phyloP scores from a whole-genome alignment of 106 monocot species.

The Dendrobium officinale region DNA sequence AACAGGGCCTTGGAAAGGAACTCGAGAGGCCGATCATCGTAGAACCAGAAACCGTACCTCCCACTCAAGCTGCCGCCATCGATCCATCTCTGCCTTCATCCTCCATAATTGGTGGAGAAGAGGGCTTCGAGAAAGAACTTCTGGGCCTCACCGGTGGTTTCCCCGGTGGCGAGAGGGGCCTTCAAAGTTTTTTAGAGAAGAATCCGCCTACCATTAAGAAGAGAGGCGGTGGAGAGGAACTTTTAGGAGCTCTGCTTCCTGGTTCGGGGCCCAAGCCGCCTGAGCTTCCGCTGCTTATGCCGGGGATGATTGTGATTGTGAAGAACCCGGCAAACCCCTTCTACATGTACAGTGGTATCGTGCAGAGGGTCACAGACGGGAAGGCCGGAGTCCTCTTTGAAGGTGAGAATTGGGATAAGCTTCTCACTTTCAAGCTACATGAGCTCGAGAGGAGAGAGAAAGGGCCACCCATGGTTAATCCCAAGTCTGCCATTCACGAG shows the following conservation, averaged over 20 bases:
- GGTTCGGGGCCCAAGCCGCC: slow-evolving; percentile 43
- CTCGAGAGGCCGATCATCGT: slow-evolving; percentile 17
- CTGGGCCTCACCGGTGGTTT: slow-evolving; percentile 90
- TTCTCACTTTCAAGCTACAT: slow-evolving; percentile 56
- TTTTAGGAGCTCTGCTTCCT: background rate
- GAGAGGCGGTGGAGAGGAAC: background rate
- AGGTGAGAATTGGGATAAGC: slow-evolving; percentile 87
- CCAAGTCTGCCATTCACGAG: slow-evolving; percentile 75
- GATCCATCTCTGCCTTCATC: background rate
- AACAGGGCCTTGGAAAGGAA: slow-evolving; percentile 58
- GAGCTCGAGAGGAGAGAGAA: slow-evolving; percentile 92
- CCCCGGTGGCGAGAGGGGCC: slow-evolving; percentile 89
- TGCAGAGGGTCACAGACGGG: slow-evolving; percentile 93
- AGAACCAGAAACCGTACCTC: background rate
- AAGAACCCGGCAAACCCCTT: slow-evolving; percentile 70
- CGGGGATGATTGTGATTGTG: slow-evolving; percentile 91
- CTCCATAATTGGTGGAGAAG: slow-evolving; percentile 5
- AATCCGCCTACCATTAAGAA: slow-evolving; percentile 44
- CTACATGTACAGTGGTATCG: slow-evolving; percentile 78
- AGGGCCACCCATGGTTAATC: slow-evolving; percentile 88
- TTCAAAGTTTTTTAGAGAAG: slow-evolving; percentile 49
- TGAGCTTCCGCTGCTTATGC: slow-evolving; percentile 79
- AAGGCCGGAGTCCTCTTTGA: slow-evolving; percentile 84
- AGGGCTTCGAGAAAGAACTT: slow-evolving; percentile 84
- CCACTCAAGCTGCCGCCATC: background rate